A percentile compares a stretch with the other conserved stretches of the same genome.
phyloP scores from a whole-genome alignment of 306 rosid species.

The Trifolium pratense region DNA sequence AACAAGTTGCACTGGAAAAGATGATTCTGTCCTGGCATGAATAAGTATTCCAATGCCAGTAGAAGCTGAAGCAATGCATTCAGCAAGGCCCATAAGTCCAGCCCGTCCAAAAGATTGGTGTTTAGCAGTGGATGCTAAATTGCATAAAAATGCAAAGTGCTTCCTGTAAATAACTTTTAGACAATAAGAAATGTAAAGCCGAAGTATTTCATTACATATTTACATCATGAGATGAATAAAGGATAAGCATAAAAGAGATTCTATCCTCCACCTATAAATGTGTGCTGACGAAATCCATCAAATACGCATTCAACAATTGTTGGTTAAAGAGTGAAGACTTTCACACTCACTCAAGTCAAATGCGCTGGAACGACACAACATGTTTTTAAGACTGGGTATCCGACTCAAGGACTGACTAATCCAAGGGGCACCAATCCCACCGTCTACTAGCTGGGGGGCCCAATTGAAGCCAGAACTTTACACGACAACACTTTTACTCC shows the following conservation, averaged over 20 bases:
- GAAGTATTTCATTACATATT: constrained; percentile 20
- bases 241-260: constrained; percentile 1
- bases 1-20: constrained; percentile 44
- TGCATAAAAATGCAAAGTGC: constrained; percentile 61
- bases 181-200: constrained; percentile 46
- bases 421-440: too few relatives aligned
- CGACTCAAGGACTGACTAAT: too few relatives aligned
- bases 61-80: constrained; percentile 90
- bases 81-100: constrained; percentile 88
- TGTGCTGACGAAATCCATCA: not conserved
- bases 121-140: constrained; percentile 75
- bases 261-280: not conserved
- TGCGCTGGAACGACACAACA: constrained; percentile 9
- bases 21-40: constrained; percentile 45
- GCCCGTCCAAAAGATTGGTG: constrained; percentile 78
- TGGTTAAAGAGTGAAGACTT: not conserved
- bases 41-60: constrained; percentile 42
- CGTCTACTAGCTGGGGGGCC: too few relatives aligned
- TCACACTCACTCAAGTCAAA: not conserved
- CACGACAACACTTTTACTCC: constrained; percentile 1
- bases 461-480: not conserved
- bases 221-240: constrained; percentile 22
- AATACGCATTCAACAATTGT: constrained; percentile 4
- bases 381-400: too few relatives aligned
- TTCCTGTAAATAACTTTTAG: constrained; percentile 63